Percentiles rank a stretch among this genome's conserved stretches.
phyloP scores from a whole-genome alignment of 495 filamentous ascomycete species.

The Penicillium robsamsonii region DNA sequence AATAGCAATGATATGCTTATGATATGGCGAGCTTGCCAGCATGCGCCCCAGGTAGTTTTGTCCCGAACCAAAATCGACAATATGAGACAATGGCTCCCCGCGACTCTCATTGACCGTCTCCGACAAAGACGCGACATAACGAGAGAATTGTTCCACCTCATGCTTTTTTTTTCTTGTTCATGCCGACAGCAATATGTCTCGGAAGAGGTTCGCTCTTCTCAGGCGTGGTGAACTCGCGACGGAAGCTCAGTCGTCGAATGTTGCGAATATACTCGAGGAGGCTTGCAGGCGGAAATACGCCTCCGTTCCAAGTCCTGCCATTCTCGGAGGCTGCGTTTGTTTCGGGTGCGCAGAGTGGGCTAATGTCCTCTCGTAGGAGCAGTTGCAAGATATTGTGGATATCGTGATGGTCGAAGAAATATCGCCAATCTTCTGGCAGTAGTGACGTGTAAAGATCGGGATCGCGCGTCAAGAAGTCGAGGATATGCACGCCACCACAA shows the following conservation, averaged over 20 bases:
- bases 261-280: constrained; percentile 72
- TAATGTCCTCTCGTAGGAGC: constrained; percentile 66
- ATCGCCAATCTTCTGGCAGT: constrained; percentile 77
- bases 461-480: constrained; percentile 89
- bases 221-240: constrained; percentile 53
- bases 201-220: constrained; percentile 51
- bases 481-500: constrained; percentile 90
- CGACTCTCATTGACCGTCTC: constrained; percentile 55
- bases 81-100: constrained; percentile 66
- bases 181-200: constrained; percentile 74
- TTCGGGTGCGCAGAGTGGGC: constrained; percentile 7
- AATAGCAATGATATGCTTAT: constrained; percentile 83
- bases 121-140: constrained; percentile 54
- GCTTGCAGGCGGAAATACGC: constrained; percentile 59
- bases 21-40: constrained; percentile 79
- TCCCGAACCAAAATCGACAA: constrained; percentile 93
- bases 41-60: constrained; percentile 93
- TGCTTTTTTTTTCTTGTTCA: constrained; percentile 98
- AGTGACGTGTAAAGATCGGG: constrained; percentile 73
- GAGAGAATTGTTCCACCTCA: constrained; percentile 70
- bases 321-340: background rate
- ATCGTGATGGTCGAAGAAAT: constrained; percentile 67
- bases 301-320: constrained; percentile 46
- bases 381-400: constrained; percentile 75
- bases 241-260: constrained; percentile 67